Evolutionary conservation across 768 basidiomycete species (phyloP).

Genomic region (Auricularia auricula-judae): DNA sequence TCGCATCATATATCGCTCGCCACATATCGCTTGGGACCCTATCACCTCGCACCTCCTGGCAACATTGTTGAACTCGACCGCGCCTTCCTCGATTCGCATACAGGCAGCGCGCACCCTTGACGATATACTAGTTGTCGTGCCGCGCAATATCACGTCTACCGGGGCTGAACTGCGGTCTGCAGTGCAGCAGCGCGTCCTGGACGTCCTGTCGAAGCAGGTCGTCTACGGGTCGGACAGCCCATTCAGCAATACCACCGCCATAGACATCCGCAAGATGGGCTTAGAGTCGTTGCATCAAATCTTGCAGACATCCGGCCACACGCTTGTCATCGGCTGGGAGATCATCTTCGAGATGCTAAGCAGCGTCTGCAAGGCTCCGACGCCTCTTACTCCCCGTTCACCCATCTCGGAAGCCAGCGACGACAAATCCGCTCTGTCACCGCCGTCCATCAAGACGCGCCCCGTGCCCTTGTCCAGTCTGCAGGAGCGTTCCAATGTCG

Average conservation of each 20-base stretch:
- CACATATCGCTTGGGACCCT: slow-evolving; percentile 75
- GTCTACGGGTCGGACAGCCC: slow-evolving; percentile 23
- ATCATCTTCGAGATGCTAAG: slow-evolving; percentile 86
- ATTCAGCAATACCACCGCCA: slow-evolving; percentile 36
- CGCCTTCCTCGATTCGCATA: slow-evolving; percentile 63
- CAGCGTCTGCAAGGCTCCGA: slow-evolving; percentile 64
- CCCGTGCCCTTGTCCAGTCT: slow-evolving; percentile 38
- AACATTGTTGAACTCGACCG: slow-evolving; percentile 56
- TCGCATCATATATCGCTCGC: slow-evolving; percentile 73
- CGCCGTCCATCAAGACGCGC: slow-evolving; percentile 12
- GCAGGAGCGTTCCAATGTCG: slow-evolving; percentile 57
- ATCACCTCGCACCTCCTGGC: slow-evolving; percentile 72
- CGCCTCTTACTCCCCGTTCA: slow-evolving; percentile 24
- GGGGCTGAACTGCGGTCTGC: slow-evolving; percentile 50
- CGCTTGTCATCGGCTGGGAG: slow-evolving; percentile 86
- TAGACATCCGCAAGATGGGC: slow-evolving; percentile 81
- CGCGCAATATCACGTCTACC: slow-evolving; percentile 48
- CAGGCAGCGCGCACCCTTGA: slow-evolving; percentile 85
- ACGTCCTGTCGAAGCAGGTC: slow-evolving; percentile 74
- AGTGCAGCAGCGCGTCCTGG: slow-evolving; percentile 76
- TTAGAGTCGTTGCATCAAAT: slow-evolving; percentile 85
- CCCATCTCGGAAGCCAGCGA: slow-evolving; percentile 27
- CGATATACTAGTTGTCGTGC: slow-evolving; percentile 69
- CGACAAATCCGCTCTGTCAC: not conserved
- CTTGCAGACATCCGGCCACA: slow-evolving; percentile 84